These are phyloP conservation scores for Thraustotheca clavata DNA, from an alignment of 352 stramenopile genomes.

Conservation along the genomic window DNA sequence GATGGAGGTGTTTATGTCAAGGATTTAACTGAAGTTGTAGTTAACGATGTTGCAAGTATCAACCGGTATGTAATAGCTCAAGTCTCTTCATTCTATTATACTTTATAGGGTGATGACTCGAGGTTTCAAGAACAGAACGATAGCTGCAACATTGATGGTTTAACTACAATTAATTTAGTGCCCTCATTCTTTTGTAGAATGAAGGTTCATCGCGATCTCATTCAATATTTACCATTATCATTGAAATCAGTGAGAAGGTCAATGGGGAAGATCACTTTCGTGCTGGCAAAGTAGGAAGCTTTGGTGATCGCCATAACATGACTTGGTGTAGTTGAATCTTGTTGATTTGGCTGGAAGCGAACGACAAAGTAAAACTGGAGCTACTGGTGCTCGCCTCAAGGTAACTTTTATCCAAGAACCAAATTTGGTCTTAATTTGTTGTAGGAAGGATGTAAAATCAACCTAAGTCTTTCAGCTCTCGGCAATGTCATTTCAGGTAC, in stretches of 20 bases:
- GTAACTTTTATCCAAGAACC: neutral
- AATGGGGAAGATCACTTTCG: constrained; percentile 66
- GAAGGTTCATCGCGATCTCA: constrained; percentile 75
- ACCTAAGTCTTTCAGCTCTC: constrained; percentile 63
- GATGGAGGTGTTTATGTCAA: constrained; percentile 84
- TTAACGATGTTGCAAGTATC: constrained; percentile 65
- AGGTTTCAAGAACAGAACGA: constrained; percentile 78
- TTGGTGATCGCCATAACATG: too few species aligned
- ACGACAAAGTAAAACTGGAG: constrained; percentile 75
- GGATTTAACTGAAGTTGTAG: constrained; percentile 77
- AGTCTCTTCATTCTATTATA: neutral
- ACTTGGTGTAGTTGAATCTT: constrained; percentile 49
- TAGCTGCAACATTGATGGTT: constrained; percentile 76
- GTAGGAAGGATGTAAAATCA: constrained; percentile 84
- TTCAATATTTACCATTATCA: constrained; percentile 79
- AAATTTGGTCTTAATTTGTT: constrained; percentile 24
- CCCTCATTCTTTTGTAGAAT: constrained; percentile 33
- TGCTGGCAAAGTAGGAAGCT: constrained; percentile 64
- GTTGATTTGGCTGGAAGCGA: constrained; percentile 77
- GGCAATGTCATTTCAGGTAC: constrained; percentile 71
- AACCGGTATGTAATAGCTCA: constrained; percentile 30
- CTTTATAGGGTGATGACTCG: constrained; percentile 48
- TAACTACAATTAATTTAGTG: neutral
- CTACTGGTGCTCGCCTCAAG: constrained; percentile 69
- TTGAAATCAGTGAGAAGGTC: constrained; percentile 75